These are phyloP conservation scores for Barnettozyma botsteinii DNA, from an alignment of 805 yeast species.

Conservation along the genomic window DNA sequence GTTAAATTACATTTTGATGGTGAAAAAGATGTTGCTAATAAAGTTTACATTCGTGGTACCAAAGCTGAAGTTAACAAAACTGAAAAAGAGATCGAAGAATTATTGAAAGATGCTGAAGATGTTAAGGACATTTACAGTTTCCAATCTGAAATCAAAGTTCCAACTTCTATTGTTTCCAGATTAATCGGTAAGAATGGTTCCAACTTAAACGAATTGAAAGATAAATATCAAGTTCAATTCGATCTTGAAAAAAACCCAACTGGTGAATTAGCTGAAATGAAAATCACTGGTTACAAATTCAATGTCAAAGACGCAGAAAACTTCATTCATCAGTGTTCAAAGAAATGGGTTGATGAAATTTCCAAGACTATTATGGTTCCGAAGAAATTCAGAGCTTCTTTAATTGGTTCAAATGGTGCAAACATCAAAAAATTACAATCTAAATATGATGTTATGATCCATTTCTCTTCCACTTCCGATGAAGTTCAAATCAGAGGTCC, in stretches of 20 bases:
- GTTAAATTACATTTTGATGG: constrained; percentile 42
- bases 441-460: constrained; percentile 75
- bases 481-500: constrained; percentile 82
- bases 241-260: constrained; percentile 60
- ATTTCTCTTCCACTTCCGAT: constrained; percentile 58
- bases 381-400: constrained; percentile 66
- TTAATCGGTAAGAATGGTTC: constrained; percentile 89
- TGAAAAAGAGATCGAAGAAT: constrained; percentile 43
- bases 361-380: constrained; percentile 65
- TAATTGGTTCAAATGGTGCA: constrained; percentile 80
- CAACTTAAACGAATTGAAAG: constrained; percentile 59
- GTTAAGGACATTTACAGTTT: constrained; percentile 41
- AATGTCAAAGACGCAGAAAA: constrained; percentile 69
- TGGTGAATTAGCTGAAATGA: constrained; percentile 42
- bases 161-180: constrained; percentile 63
- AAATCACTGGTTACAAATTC: constrained; percentile 69
- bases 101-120: constrained; percentile 51
- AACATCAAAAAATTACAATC: constrained; percentile 82
- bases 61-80: constrained; percentile 54
- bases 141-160: constrained; percentile 48
- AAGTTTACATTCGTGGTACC: constrained; percentile 65
- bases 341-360: constrained; percentile 79
- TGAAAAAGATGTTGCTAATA: constrained; percentile 38
- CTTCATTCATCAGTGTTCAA: constrained; percentile 51
- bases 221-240: constrained; percentile 68